These are phyloP conservation scores for Ganoderma boninense DNA, from an alignment of 1,284 basidiomycete species.

Conservation along the genomic window DNA sequence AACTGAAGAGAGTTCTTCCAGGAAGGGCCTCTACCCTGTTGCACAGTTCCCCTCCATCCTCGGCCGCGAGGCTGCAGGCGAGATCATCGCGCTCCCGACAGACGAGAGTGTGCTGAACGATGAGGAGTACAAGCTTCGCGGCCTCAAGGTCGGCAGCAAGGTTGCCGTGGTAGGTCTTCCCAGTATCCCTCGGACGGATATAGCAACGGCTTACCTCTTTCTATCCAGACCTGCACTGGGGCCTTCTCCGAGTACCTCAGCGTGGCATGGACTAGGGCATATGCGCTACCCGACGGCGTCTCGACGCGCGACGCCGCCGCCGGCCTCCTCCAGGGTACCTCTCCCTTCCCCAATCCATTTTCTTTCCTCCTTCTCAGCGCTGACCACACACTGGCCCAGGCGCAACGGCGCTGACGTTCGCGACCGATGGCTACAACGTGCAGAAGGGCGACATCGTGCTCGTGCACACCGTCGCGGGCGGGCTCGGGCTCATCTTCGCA, in stretches of 20 bases:
- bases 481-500: constrained; percentile 68
- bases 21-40: constrained; percentile 67
- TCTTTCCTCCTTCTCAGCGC: not conserved
- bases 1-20: constrained; percentile 33
- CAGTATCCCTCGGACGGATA: no score
- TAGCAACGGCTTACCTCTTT: not conserved
- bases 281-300: constrained; percentile 64
- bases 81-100: constrained; percentile 75
- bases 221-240: constrained; percentile 52
- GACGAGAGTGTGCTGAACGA: constrained; percentile 62
- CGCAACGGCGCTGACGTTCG: constrained; percentile 82
- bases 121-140: constrained; percentile 65
- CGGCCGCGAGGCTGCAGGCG: constrained; percentile 85
- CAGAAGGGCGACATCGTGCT: constrained; percentile 79
- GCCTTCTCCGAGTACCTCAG: constrained; percentile 39
- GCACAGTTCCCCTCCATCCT: constrained; percentile 74
- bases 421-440: constrained; percentile 87
- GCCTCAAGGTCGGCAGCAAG: constrained; percentile 65
- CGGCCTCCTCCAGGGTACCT: constrained; percentile 47
- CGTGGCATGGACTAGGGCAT: constrained; percentile 49
- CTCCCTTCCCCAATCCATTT: not conserved
- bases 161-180: constrained; percentile 64
- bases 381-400: constrained; percentile 45
- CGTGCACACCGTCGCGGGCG: constrained; percentile 93
- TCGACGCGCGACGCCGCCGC: constrained; percentile 75